Evolutionary conservation across 352 stramenopile genomes (phyloP).

Genomic region (Phytophthora rubi): DNA sequence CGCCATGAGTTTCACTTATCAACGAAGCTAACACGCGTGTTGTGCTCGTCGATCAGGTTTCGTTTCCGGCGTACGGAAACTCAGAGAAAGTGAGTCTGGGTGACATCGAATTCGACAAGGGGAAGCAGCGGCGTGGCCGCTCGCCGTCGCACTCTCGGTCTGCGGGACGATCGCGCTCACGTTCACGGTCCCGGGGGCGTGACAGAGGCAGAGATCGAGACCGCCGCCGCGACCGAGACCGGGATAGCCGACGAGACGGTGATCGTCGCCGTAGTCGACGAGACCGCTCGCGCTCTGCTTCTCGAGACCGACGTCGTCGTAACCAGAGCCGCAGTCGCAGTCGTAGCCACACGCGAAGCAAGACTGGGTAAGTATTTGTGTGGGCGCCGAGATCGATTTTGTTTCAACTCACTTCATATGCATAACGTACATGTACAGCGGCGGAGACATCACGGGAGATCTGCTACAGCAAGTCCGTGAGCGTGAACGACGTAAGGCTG

Average conservation of each 20-base stretch:
- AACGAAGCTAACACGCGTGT: background rate
- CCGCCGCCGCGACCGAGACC: conserved; percentile 38
- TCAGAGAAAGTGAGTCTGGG: conserved; percentile 94
- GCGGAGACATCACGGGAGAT: conserved; percentile 65
- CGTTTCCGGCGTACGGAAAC: conserved; percentile 98
- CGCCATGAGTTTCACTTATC: background rate
- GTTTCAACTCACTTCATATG: background rate
- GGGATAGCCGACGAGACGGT: conserved; percentile 34
- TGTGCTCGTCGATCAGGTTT: conserved; percentile 58
- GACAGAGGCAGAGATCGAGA: conserved; percentile 33
- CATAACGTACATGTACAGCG: conserved; percentile 6
- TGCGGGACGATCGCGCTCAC: conserved; percentile 40
- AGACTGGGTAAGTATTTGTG: conserved; percentile 24
- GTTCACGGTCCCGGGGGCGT: conserved; percentile 38
- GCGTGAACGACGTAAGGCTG: conserved; percentile 90
- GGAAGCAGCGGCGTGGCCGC: conserved; percentile 31
- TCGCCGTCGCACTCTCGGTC: conserved; percentile 50
- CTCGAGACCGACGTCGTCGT: conserved; percentile 40
- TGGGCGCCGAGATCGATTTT: conserved; percentile 3
- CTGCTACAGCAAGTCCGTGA: conserved; percentile 93
- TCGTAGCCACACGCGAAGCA: conserved; percentile 30
- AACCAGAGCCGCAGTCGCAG: conserved; percentile 45
- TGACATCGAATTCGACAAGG: conserved; percentile 91
- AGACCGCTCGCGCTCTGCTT: conserved; percentile 43
- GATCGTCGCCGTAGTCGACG: conserved; percentile 41